phyloP scores from a whole-genome alignment of 306 rosid genomes.

The Pterocarpus santalinus region DNA sequence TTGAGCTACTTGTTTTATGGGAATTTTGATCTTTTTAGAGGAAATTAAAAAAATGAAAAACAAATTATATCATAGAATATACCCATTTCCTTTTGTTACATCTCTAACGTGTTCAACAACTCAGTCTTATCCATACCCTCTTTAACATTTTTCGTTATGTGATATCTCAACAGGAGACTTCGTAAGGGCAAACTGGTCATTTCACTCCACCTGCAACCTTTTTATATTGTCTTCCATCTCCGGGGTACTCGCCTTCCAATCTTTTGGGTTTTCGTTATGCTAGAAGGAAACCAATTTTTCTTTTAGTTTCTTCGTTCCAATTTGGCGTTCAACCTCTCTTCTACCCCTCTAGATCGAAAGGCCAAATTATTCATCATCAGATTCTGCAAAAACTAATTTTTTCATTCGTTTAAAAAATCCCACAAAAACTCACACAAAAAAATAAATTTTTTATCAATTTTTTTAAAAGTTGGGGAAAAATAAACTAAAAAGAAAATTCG shows the following conservation, averaged over 20 bases:
- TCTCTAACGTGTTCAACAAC: neutral
- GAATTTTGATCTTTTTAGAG: no score
- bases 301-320: neutral
- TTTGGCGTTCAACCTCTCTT: constrained; percentile 29
- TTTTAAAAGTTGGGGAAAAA: neutral
- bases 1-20: no score
- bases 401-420: neutral
- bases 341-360: constrained; percentile 41
- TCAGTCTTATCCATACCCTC: constrained; percentile 13
- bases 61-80: neutral
- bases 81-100: neutral
- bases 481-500: neutral
- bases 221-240: constrained; percentile 38
- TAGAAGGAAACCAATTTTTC: neutral
- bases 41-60: neutral
- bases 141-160: neutral
- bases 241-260: constrained; percentile 13
- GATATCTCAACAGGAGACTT: neutral
- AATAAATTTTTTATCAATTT: neutral
- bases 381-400: neutral
- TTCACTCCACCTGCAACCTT: neutral
- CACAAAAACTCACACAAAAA: neutral
- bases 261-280: constrained; percentile 44
- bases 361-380: constrained; percentile 1
- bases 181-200: constrained; percentile 34